A percentile compares a stretch with the other conserved stretches of the same genome.
These are phyloP conservation scores for Debaryomyces maramus DNA, from an alignment of 805 yeast genomes.

Conservation along the genomic window DNA sequence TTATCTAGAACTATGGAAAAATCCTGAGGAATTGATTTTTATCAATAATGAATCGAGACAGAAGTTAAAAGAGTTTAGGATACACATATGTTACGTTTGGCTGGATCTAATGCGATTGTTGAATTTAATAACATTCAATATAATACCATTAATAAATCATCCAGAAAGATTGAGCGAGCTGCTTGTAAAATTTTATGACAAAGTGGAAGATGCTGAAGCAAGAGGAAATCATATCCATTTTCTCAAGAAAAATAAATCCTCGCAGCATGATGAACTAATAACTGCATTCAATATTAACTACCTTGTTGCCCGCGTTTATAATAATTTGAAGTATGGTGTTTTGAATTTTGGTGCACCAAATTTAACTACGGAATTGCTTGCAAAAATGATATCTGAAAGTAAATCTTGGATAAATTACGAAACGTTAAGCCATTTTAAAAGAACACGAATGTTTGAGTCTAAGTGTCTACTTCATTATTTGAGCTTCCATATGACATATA, in stretches of 20 bases:
- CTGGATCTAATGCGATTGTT: conserved; percentile 31
- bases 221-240: conserved; percentile 23
- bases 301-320: conserved; percentile 28
- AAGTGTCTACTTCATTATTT: conserved; percentile 27
- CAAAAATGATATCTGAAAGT: conserved; percentile 22
- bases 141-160: conserved; percentile 25
- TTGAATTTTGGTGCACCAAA: conserved; percentile 17
- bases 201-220: conserved; percentile 23
- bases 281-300: conserved; percentile 24
- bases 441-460: conserved; percentile 18
- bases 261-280: conserved; percentile 17
- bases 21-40: conserved; percentile 29
- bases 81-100: conserved; percentile 37
- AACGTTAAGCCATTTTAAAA: conserved; percentile 14
- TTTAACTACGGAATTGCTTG: conserved; percentile 21
- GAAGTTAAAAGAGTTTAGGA: conserved; percentile 21
- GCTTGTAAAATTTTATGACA: conserved; percentile 16
- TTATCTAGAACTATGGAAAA: conserved; percentile 31
- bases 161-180: conserved; percentile 19
- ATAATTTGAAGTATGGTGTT: conserved; percentile 22
- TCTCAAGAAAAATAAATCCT: conserved; percentile 14
- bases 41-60: conserved; percentile 15
- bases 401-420: conserved; percentile 25
- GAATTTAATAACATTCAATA: conserved; percentile 26
- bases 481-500: conserved; percentile 25